These are phyloP conservation scores for Auricularia cornea DNA, from an alignment of 768 basidiomycete species.

Conservation along the genomic window DNA sequence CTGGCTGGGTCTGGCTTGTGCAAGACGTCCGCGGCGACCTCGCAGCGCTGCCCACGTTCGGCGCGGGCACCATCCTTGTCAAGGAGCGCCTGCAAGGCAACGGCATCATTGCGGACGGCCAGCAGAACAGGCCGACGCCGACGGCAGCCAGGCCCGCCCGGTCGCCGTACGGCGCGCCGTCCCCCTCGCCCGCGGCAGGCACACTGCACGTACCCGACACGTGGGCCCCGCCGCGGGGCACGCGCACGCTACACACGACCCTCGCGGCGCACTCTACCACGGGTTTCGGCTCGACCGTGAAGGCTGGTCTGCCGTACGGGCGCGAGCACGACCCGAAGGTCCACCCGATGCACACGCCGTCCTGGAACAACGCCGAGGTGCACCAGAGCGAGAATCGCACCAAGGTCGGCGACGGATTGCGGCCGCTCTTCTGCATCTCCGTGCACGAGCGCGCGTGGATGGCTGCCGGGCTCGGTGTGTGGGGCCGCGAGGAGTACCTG, in stretches of 20 bases:
- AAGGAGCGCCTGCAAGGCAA: not conserved
- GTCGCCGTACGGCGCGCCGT: no score
- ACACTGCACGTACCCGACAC: no score
- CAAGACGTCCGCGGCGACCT: constrained; percentile 51
- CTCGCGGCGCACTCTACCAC: no score
- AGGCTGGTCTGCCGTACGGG: not conserved
- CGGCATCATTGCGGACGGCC: not conserved
- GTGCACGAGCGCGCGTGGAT: constrained; percentile 86
- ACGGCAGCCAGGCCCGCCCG: no score
- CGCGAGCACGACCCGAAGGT: not conserved
- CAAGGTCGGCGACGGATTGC: constrained; percentile 45
- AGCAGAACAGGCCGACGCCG: not conserved
- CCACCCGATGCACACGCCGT: not conserved
- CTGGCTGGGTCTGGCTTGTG: constrained; percentile 86
- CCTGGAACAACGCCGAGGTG: not conserved
- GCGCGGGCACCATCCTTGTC: constrained; percentile 80
- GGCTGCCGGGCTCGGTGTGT: constrained; percentile 74
- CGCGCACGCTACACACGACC: no score
- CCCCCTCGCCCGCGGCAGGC: no score
- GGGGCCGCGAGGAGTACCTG: constrained; percentile 85
- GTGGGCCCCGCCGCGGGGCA: no score
- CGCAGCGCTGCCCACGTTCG: constrained; percentile 79
- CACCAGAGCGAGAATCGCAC: not conserved
- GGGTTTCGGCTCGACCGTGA: not conserved
- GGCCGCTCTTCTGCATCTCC: constrained; percentile 69